Evolutionary conservation across 1,284 basidiomycete species (phyloP).

Genomic region (Melampsora abietis-canadensis): DNA sequence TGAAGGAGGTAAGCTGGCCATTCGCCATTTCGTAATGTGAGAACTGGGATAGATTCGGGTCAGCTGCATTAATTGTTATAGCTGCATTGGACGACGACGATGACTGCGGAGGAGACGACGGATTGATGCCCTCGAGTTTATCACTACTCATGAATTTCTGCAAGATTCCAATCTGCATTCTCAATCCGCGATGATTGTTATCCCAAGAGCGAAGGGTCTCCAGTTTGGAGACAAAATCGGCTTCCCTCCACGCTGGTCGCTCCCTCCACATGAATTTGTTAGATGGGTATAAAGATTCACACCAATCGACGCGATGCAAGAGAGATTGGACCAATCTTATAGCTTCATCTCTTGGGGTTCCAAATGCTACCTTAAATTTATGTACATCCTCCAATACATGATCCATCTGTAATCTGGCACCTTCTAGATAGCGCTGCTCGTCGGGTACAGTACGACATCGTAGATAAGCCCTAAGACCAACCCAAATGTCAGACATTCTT

Average conservation of each 20-base stretch:
- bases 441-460: slow-evolving; percentile 68
- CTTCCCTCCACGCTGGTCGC: slow-evolving; percentile 67
- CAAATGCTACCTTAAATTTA: slow-evolving; percentile 28
- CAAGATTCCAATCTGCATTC: slow-evolving; percentile 71
- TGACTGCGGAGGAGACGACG: slow-evolving; percentile 61
- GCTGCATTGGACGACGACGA: slow-evolving; percentile 58
- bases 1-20: slow-evolving; percentile 12
- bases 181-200: slow-evolving; percentile 72
- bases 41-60: slow-evolving; percentile 49
- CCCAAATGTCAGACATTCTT: slow-evolving; percentile 45
- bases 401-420: slow-evolving; percentile 36
- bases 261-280: slow-evolving; percentile 74
- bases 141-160: slow-evolving; percentile 88
- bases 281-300: slow-evolving; percentile 81
- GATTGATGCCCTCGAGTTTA: slow-evolving; percentile 77
- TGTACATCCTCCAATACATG: slow-evolving; percentile 36
- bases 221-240: slow-evolving; percentile 69
- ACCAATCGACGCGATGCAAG: slow-evolving; percentile 74
- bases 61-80: slow-evolving; percentile 48
- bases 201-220: slow-evolving; percentile 87
- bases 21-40: slow-evolving; percentile 40
- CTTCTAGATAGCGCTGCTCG: slow-evolving; percentile 32
- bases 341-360: slow-evolving; percentile 21
- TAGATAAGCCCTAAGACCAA: slow-evolving; percentile 48
- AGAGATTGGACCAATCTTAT: slow-evolving; percentile 69